Evolutionary conservation across 352 stramenopile genomes (phyloP), one percentile per base, ranked within the genome.

Genomic region (Globisporangium splendens): DNA sequence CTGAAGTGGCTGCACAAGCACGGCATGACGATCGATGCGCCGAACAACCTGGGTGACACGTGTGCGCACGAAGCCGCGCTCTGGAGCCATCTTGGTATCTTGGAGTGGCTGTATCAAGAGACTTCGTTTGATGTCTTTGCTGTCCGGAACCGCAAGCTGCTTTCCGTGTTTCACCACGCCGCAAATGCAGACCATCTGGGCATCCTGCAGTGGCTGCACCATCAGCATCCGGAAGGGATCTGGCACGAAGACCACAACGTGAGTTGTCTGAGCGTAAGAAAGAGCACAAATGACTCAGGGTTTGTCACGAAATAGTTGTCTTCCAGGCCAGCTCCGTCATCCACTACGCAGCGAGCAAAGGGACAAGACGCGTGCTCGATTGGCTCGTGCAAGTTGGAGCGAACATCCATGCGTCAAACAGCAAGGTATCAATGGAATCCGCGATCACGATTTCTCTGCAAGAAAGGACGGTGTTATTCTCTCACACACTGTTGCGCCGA

Each of bases 331-430:
- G 13, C 39, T 44, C 39, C 17, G 39, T 44, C 17, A 44, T 44
- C 39, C 39, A 44, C 39, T 44, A 44, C 17, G 39, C 39, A 8
- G 39, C 39, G 39, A 44, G 39, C 39, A 44, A 44, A 12, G 12
- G 39, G 8, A n/a, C 39, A 12, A 44, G 17, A 18, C 1, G 1
- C 13, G 13, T 44, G 8, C 17, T 44, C 13, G 39, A 18, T 15
- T 44, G 39, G 39, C 39, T 44, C 39, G 39, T n/a, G 39, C 39
- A 44, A n/a, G 39, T 44, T n/a, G 39, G 39, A 44, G 39, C 39
- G 8, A 44, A 44, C 17, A n/a, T 13, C 3, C 12, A 44, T 44
- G 39, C 39, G 17, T 18, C 13, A 8, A 44, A 44, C 39, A 18
- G 13, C 39, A 44, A 44, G 39, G 39, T 44, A 44, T 44, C 13